phyloP scores from a whole-genome alignment of 768 basidiomycete species.

The Hygrocybe coccinea region DNA sequence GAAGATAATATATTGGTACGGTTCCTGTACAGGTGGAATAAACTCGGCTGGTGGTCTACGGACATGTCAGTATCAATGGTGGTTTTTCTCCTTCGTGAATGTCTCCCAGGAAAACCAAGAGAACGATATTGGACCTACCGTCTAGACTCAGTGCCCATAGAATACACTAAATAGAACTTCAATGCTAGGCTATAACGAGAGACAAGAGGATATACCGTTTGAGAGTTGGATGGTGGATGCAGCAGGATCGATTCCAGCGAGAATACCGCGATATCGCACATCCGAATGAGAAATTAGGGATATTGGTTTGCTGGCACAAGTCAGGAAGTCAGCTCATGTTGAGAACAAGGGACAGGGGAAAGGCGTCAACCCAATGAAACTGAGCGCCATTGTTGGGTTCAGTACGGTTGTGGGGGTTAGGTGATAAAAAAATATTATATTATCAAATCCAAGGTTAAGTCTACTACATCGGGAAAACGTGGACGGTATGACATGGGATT shows the following conservation, averaged over 20 bases:
- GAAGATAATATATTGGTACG: constrained; percentile 88
- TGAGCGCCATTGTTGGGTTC: constrained; percentile 52
- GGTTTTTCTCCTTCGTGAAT: too few relatives aligned
- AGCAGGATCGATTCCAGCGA: constrained; percentile 80
- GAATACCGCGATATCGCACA: constrained; percentile 83
- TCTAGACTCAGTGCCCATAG: constrained; percentile 84
- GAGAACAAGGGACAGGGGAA: not conserved
- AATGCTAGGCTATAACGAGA: not conserved
- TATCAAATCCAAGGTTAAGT: too few relatives aligned
- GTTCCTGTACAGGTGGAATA: constrained; percentile 77
- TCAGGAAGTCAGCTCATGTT: not conserved
- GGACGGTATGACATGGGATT: too few relatives aligned
- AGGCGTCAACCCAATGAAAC: constrained; percentile 61
- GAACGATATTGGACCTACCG: too few relatives aligned
- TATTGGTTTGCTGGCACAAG: constrained; percentile 64
- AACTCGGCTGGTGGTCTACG: constrained; percentile 67
- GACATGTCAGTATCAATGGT: not conserved
- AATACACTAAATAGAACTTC: constrained; percentile 51
- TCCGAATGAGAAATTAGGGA: constrained; percentile 88
- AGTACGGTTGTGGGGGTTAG: too few relatives aligned
- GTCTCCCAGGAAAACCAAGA: too few relatives aligned
- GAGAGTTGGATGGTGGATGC: constrained; percentile 85
- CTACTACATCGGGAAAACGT: too few relatives aligned
- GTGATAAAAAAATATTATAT: too few relatives aligned
- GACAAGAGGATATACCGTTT: constrained; percentile 53